A percentile compares a stretch with the other conserved stretches of the same genome.
phyloP scores from a whole-genome alignment of 805 yeast species.

The Candida yuanshanica region DNA sequence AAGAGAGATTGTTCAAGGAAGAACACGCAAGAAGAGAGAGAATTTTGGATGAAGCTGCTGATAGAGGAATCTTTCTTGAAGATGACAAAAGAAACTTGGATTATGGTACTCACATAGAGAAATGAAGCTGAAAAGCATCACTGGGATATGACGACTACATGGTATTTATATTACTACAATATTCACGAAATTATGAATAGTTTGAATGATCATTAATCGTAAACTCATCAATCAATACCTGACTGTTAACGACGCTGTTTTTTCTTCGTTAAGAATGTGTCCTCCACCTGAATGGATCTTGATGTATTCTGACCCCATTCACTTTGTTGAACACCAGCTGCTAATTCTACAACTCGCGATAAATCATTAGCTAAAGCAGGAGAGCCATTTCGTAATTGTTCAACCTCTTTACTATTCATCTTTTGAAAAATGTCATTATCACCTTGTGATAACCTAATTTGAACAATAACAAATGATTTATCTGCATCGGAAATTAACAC shows the following conservation, averaged over 20 bases:
- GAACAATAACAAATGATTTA: slow-evolving; percentile 2
- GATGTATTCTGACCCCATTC: slow-evolving; percentile 20
- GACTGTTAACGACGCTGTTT: neutral
- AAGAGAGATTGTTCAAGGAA: slow-evolving; percentile 27
- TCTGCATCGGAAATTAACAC: slow-evolving; percentile 7
- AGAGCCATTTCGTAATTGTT: slow-evolving; percentile 13
- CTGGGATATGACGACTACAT: no score
- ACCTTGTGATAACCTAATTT: neutral
- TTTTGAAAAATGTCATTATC: slow-evolving; percentile 4
- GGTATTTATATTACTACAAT: neutral
- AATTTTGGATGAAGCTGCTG: slow-evolving; percentile 39
- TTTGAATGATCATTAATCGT: no score
- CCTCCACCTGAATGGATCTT: slow-evolving; percentile 11
- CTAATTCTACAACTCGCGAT: slow-evolving; percentile 14
- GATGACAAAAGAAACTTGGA: slow-evolving; percentile 22
- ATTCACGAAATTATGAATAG: neutral
- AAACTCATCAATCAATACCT: no score
- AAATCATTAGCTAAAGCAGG: slow-evolving; percentile 16
- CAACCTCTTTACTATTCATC: slow-evolving; percentile 12
- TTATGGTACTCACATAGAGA: slow-evolving; percentile 6
- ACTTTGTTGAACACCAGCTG: slow-evolving; percentile 19
- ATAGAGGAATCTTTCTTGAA: slow-evolving; percentile 37
- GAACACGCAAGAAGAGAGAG: slow-evolving; percentile 31
- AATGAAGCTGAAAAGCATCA: neutral
- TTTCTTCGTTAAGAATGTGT: slow-evolving; percentile 13